Evolutionary conservation across 305 asterid species (phyloP).

Genomic region (Solanum aculeatissimum): DNA sequence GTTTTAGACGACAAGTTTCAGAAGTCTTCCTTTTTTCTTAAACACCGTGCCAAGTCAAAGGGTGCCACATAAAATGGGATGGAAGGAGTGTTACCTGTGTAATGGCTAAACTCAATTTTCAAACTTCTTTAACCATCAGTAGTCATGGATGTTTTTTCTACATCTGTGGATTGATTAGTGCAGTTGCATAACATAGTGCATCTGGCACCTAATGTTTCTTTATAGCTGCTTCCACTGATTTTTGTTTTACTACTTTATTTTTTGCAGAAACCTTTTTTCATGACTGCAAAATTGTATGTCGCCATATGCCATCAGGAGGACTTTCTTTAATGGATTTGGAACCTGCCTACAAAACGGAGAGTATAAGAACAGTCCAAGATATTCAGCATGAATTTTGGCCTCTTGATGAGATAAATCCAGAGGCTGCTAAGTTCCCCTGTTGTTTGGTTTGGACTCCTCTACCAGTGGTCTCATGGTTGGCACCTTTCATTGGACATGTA

Average conservation of each 20-base stretch:
- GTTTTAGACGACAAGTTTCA: too few relatives aligned
- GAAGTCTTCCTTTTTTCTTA: too few relatives aligned
- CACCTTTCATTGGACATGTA: conserved; percentile 91
- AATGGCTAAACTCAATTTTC: not conserved
- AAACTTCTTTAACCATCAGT: not conserved
- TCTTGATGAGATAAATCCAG: conserved; percentile 48
- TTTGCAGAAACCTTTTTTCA: not conserved
- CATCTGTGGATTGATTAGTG: not conserved
- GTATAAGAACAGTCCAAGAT: conserved; percentile 2
- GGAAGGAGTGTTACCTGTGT: not conserved
- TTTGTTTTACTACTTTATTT: not conserved
- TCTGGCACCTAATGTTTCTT: not conserved
- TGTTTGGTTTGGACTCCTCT: conserved; percentile 91
- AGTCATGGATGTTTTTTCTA: not conserved
- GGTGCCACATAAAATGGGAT: too few relatives aligned
- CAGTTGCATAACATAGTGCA: not conserved
- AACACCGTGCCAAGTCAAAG: too few relatives aligned
- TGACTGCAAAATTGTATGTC: conserved; percentile 14
- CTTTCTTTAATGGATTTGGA: conserved; percentile 40
- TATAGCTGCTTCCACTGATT: not conserved
- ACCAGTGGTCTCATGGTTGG: conserved; percentile 94
- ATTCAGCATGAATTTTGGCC: conserved; percentile 71
- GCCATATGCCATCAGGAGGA: conserved; percentile 19
- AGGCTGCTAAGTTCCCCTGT: conserved; percentile 69
- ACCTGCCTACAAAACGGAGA: conserved; percentile 22